Evolutionary conservation across 2,329 filamentous ascomycete species (phyloP), one percentile per base, ranked within the genome.

Genomic region (Alternaria sp.): DNA sequence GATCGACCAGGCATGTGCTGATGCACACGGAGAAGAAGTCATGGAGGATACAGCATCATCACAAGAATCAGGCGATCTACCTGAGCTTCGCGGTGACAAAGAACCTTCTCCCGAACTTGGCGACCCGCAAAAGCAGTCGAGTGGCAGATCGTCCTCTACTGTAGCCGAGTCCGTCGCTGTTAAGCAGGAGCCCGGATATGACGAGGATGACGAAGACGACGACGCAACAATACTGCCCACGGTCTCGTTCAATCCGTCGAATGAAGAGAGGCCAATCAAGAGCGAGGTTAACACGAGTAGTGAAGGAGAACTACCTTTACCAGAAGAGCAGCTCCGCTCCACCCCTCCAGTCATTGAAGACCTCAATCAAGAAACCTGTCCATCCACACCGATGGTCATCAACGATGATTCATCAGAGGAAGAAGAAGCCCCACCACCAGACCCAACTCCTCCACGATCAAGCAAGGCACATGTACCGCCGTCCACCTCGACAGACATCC

Each of bases 1-100:
- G 17, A 77, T 77, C 56, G 73, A 77, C 47, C 66, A 60, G 51
- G 72, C 70, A 25, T 77, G 75, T 58, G 68, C 62, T 4, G 36
- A 68, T 61, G 52, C 57, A 7, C 46, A 67, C 3, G 63, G 56
- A 19, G 56, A 70, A 19, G 36, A 50, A n/a, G 23, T 0, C 12
- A 28, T 10, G 21, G 26, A n/a, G 2, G 11, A 40, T 8, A 1
- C n/a, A 26, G 51, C 61, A 7, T 53, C 54, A 28, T 66, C 70
- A 6, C 66, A 67, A 17, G 70, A 69, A 21, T 40, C 59, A 1
- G 57, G 52, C 5, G 57, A 56, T 17, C 21, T 19, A 9, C 28
- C 43, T 5, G 6, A 21, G 11, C 21, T 54, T 8, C 40, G 30
- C 28, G 12, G 26, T 26, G n/a, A 54, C 5, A 46, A 66, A 15